Base-by-base conservation (phyloP, 805 yeast species). In the Candida taoyuanica region DNA sequence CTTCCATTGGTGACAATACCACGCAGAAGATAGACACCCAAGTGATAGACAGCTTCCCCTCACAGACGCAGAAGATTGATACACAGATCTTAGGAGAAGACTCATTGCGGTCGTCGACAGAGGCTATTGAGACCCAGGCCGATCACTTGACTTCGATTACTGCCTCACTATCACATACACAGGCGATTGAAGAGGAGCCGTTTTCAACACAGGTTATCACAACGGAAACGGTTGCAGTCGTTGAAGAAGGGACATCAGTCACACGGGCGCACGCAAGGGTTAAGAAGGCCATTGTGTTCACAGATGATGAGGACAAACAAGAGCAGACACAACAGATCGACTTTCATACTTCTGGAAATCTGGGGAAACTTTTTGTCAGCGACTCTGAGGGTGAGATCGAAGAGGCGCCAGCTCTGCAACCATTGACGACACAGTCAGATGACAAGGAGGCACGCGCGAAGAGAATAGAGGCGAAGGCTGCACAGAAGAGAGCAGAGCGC, bases 401-500 rank as follows among this genome's bases (percentile, higher is more conserved):
- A 7, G 31, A 37, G 9, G 9, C 7, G 24, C 24, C 24, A 21
- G 24, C 24, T 15, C 3, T 31, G 17, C 17, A n/a, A 8, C 24
- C 31, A 12, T 30, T 21, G 17, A 20, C 17, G 9, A 17, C 43
- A 4, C 37, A 35, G n/a, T 15, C 37, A 2, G 36, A 40, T 13
- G 39, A 36, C 23, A 24, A 32, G 5, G 44, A 34, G 7, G 34
- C 37, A 8, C 42, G 52, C 16, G 42, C 24, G 1, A 33, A 26
- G 17, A 47, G 45, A 34, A 44, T 53, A n/a, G 36, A 42, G 14
- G 47, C 38, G n/a, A 23, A 46, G 7, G 57, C 50, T 5, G 48
- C 34, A 3, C 47, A 52, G 42, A 55, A 50, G 43, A 43, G 43
- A 32, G 33, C 40, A 5, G 47, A 47, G 31, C 42, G 59, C 20